Evolutionary conservation across 306 rosid species (phyloP), one percentile per base, ranked within the genome.

Genomic region (Malus sylvestris): DNA sequence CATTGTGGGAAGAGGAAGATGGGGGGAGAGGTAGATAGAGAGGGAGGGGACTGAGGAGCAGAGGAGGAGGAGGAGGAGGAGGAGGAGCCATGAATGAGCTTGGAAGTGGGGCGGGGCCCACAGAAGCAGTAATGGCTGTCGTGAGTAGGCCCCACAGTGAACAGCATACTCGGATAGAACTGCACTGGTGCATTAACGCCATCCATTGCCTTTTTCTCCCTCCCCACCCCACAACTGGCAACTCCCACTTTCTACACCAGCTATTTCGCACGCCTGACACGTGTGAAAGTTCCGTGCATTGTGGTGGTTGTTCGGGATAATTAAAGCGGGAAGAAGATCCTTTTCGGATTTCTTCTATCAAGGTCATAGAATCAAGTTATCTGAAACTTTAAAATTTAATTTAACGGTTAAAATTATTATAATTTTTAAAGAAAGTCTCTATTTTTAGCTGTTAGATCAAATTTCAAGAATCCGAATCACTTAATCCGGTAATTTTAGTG

Each of bases 51-150:
- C 42, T 7, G 42, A 20, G 55, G 20, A 49, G 55, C 55, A 5
- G 51, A 19, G 40, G 22, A 20, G 7, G 63, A 30, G 11, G 62
- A 57, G 25, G 1, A 80, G 44, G 76, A 11, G n/a, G 80, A 74
- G 25, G 25, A 25, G 89, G 80, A 81, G 89, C 86, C 86, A 83
- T 86, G 91, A 87, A 82, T 86, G 89, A 87, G 85, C 71, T 87
- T 87, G 53, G 78, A 87, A 85, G 82, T 58, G 69, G 80, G 71
- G 93, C 87, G 88, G 91, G 96, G 87, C 81, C 89, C 35, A 73
- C 40, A 76, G 83, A 83, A 79, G 87, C 23, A 81, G 84, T 85
- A 86, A 83, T 90, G 88, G 98, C 93, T 88, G 91, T 83, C 79
- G 15, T 67, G 69, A 70, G 77, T 72, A 84, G 88, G 78, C 78